Percentiles rank a stretch among this genome's conserved stretches.
phyloP scores from a whole-genome alignment of 1,284 basidiomycete genomes.

The Rhodotorula sp. region DNA sequence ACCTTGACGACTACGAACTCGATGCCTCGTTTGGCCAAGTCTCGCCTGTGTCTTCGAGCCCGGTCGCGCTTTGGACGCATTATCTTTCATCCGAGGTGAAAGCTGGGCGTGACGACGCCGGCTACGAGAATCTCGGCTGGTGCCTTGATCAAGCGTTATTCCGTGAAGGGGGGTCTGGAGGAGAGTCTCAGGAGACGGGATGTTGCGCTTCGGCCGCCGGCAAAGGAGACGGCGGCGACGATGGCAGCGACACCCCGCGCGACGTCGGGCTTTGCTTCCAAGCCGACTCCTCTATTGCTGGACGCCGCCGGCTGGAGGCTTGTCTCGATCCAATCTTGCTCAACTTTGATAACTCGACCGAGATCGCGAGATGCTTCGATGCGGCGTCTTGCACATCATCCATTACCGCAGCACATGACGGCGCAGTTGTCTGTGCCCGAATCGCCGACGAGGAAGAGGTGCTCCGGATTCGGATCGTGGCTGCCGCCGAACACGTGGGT shows the following conservation, averaged over 20 bases:
- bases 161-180: no score
- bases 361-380: slow-evolving; percentile 5
- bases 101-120: background rate
- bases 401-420: no score
- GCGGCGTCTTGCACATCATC: background rate
- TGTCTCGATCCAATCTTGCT: slow-evolving; percentile 14
- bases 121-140: slow-evolving; percentile 30
- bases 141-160: slow-evolving; percentile 10
- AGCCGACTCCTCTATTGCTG: no score
- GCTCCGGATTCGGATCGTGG: slow-evolving; percentile 6
- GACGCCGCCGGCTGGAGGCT: background rate
- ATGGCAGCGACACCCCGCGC: no score
- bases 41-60: background rate
- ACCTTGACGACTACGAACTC: slow-evolving; percentile 38
- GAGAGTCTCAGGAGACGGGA: no score
- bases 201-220: background rate
- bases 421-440: slow-evolving; percentile 1
- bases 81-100: background rate
- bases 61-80: background rate
- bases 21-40: slow-evolving; percentile 2
- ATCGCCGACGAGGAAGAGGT: slow-evolving; percentile 5
- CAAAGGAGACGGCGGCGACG: no score
- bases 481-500: background rate
- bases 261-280: background rate
- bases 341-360: background rate